Percentiles rank a stretch among this genome's conserved stretches.
These are phyloP conservation scores for Sesbania bispinosa DNA, from an alignment of 306 rosid species.

Conservation along the genomic window DNA sequence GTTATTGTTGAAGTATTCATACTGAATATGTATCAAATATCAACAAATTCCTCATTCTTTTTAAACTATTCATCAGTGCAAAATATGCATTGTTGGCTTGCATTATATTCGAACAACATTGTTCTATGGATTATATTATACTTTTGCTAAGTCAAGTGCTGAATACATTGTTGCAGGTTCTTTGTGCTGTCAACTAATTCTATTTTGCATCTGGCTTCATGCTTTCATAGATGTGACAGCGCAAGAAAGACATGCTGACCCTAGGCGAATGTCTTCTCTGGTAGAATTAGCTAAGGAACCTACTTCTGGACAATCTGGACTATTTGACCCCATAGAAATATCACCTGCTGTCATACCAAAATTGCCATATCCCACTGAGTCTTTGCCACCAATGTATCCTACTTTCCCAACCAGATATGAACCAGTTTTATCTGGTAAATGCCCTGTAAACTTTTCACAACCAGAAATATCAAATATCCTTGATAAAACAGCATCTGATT, in stretches of 20 bases:
- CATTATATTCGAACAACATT: neutral
- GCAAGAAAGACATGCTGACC: constrained; percentile 38
- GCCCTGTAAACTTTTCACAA: constrained; percentile 81
- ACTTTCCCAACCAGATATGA: constrained; percentile 73
- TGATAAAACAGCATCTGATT: constrained; percentile 88
- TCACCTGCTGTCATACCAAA: constrained; percentile 92
- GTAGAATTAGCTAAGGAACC: constrained; percentile 70
- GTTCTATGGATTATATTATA: neutral
- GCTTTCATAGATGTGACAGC: constrained; percentile 61
- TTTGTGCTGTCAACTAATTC: constrained; percentile 54
- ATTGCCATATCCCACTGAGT: constrained; percentile 56
- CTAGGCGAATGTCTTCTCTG: constrained; percentile 34
- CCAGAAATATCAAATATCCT: constrained; percentile 60
- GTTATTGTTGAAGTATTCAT: neutral
- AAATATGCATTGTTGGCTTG: neutral
- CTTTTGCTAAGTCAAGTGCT: constrained; percentile 21
- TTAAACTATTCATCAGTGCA: neutral
- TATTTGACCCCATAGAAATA: constrained; percentile 89
- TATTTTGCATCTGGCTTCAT: constrained; percentile 65
- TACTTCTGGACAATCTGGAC: constrained; percentile 38
- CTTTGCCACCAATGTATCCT: constrained; percentile 89
- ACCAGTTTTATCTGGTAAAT: constrained; percentile 85
- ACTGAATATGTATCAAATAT: neutral
- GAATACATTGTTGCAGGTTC: constrained; percentile 62
- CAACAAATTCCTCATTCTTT: neutral